Base-by-base conservation (phyloP, 495 filamentous ascomycete genomes). In the Extremus antarcticus region DNA sequence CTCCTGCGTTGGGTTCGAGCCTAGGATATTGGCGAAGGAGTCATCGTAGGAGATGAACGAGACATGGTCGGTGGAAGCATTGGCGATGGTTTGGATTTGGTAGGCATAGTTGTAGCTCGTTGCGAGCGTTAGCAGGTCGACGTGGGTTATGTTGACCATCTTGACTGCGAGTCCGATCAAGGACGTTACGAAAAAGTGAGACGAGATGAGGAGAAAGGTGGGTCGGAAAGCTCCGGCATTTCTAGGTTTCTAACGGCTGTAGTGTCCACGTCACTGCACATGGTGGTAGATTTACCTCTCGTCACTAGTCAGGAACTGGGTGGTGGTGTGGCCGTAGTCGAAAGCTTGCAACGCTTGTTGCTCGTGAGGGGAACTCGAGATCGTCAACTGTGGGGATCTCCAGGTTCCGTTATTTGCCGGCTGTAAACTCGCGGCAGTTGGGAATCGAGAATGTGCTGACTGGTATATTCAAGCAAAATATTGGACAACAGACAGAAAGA, bases 1-100 rank as follows among this genome's bases (percentile, higher is more conserved):
- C 56, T 50, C 50, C 53, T 54, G 63, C 20, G 60, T 50, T 7
- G 53, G 64, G 50, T 63, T 59, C 15, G 55, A 49, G n/a, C 62
- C 66, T 13, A 68, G 64, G 46, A 68, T 58, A 53, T 64, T 54
- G 45, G 50, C 63, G 50, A 68, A 68, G 24, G 47, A 52, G 3
- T 51, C 29, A 43, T 66, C 55, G 61, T 66, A 68, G 25, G 64
- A 56, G 10, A 68, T 57, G 32, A 68, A 63, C 0, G 54, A 47
- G 39, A 68, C 57, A 3, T 62, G 53, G 35, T 63, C 56, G 38
- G 57, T 63, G 2, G 60, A 60, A 20, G 58, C 58, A 35, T 55
- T 55, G 47, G 56, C 46, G 32, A 68, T 57, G 40, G 56, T 17
- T 23, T 58, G 43, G 11, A 62, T 47, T 22, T 62, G 56, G 24